Base-by-base conservation (phyloP, 352 stramenopile genomes). In the Pythium folliculosum region DNA sequence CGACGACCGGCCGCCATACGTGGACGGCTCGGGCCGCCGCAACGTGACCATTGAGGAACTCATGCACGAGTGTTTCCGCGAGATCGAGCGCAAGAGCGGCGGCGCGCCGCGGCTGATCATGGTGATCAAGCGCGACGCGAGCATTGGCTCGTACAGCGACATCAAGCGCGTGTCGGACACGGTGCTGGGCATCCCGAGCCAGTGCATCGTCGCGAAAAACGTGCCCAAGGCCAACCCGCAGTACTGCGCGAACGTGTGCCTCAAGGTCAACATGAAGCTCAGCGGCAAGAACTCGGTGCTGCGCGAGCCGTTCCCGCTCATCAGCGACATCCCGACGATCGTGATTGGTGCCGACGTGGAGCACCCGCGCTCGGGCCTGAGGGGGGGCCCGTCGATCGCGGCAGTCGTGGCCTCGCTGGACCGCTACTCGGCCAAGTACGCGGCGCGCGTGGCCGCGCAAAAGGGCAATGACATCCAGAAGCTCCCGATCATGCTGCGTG, bases 361-460 rank as follows among this genome's bases (percentile, higher is more conserved):
- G 69, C 79, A 86, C 59, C 75, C 79, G 12, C 68, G 77, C 37
- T 69, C 77, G 21, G 74, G 76, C 40, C 76, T 82, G 45, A 70
- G 76, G 22, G 72, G 59, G 17, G 59, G 77, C 23, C 77, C 77
- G 57, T 78, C 69, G 22, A 82, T 88, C 60, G 80, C 80, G 1
- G 78, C 80, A 3, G 78, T 89, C 2, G 75, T 85, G 50, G 80
- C 78, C n/a, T 88, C 78, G 25, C 66, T 87, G 40, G 80, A 89
- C 68, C 57, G 66, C 25, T 77, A 84, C 63, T 74, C 59, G 40
- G 68, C 68, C 17, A 69, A 70, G 45, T 81, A 81, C 60, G 53
- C 75, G 43, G 77, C 66, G 5, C 68, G 80, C 48, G 77, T 86
- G 48, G 60, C 57, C n/a, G 54, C 72, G 21, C 72, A 82, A 47